Conservation (phyloP, 331 rosid genomes). For the Prunus yedoensis region DNA sequence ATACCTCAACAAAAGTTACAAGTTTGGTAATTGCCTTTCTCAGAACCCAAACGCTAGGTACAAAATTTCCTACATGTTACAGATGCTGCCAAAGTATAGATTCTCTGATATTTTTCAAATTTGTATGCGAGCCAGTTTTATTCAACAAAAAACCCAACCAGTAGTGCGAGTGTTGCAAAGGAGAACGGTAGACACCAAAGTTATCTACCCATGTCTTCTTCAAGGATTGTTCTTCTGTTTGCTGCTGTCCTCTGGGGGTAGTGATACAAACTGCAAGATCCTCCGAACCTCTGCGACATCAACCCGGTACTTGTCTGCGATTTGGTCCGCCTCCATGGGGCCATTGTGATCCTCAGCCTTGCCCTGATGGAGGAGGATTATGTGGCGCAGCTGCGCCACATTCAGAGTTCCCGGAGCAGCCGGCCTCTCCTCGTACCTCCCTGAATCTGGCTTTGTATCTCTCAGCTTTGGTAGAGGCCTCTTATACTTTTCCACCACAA, state of each 20-base stretch:
- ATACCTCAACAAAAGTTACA: background rate
- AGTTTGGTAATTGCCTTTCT: background rate
- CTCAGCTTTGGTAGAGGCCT: conserved; percentile 83
- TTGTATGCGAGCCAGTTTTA: conserved; percentile 15
- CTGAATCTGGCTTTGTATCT: conserved; percentile 59
- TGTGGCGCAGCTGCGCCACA: conserved; percentile 75
- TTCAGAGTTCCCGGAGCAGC: conserved; percentile 74
- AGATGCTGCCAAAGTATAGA: background rate
- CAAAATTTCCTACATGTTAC: conserved; percentile 4
- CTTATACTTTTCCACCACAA: conserved; percentile 62
- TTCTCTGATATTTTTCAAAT: conserved; percentile 15
- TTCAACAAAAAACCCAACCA: conserved; percentile 23
- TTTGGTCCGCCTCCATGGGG: conserved; percentile 58
- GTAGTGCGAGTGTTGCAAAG: conserved; percentile 5
- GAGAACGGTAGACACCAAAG: background rate
- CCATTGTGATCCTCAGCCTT: conserved; percentile 82
- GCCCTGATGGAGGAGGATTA: conserved; percentile 67
- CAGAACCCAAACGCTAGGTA: background rate
- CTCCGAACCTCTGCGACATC: conserved; percentile 53
- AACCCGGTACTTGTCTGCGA: conserved; percentile 58
- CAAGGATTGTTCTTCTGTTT: conserved; percentile 30
- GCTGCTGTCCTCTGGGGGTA: conserved; percentile 63
- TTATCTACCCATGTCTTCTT: background rate
- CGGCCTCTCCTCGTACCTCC: conserved; percentile 57
- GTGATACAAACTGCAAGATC: conserved; percentile 62